Conservation (phyloP, 2,329 filamentous ascomycete genomes). For the Arthrocladium fulminans region DNA sequence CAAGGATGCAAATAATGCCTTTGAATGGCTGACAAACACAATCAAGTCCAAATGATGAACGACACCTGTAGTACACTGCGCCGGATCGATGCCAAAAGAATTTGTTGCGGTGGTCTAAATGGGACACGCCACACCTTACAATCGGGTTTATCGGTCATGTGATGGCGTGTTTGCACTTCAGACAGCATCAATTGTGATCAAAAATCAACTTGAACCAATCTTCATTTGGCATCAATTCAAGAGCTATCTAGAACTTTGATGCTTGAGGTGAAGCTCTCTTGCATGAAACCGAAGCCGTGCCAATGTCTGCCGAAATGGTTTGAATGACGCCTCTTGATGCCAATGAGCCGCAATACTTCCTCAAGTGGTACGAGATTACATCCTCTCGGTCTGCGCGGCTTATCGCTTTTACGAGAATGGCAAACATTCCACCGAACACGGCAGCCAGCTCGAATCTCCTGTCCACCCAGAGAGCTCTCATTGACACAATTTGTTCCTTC, state of each 20-base stretch:
- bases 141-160: not conserved
- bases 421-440: constrained; percentile 11
- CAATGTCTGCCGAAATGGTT: no score
- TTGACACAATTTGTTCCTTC: constrained; percentile 62
- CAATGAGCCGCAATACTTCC: no score
- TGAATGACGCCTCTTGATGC: no score
- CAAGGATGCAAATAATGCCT: not conserved
- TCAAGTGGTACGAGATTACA: not conserved
- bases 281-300: no score
- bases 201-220: no score
- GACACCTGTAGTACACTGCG: not conserved
- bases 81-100: not conserved
- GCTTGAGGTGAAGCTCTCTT: no score
- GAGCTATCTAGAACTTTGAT: no score
- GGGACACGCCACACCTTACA: not conserved
- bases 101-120: not conserved
- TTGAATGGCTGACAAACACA: not conserved
- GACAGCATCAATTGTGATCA: not conserved
- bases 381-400: not conserved
- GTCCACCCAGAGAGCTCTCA: constrained; percentile 33
- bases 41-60: not conserved
- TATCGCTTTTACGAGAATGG: constrained; percentile 11
- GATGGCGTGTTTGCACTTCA: not conserved
- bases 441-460: constrained; percentile 32
- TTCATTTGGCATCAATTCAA: no score